phyloP scores from a whole-genome alignment of 345 rosid species.

The Syzygium grande region DNA sequence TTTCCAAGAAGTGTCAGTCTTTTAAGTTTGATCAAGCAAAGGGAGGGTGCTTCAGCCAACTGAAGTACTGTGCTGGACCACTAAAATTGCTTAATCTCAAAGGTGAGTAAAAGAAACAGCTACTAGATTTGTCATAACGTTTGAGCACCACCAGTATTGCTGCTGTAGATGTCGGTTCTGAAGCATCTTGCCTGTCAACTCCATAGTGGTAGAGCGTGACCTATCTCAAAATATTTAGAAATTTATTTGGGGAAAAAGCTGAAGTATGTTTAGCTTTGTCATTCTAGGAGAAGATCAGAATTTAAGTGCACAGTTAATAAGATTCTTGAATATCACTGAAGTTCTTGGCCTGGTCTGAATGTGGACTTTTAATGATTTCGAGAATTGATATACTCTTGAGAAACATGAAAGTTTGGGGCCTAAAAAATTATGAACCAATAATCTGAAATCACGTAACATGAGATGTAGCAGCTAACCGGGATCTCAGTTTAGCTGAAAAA shows the following conservation, averaged over 20 bases:
- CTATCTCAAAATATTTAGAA: neutral
- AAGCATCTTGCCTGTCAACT: neutral
- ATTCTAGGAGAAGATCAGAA: neutral
- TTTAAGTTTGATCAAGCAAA: neutral
- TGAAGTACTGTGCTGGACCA: neutral
- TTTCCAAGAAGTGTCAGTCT: neutral
- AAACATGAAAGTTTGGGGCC: neutral
- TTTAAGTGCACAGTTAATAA: neutral
- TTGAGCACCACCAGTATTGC: neutral
- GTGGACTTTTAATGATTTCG: neutral
- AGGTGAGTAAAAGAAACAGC: neutral
- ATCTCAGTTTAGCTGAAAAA: neutral
- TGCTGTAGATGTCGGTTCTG: neutral
- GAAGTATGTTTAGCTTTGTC: neutral
- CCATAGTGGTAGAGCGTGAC: neutral
- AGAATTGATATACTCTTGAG: neutral
- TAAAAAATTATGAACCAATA: neutral
- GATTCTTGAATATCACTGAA: neutral
- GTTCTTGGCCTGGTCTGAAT: neutral
- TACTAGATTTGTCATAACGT: neutral
- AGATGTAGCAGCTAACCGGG: neutral
- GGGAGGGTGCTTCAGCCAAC: neutral
- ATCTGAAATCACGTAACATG: neutral
- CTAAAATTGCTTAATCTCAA: neutral
- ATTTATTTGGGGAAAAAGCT: neutral